Percentiles rank a stretch among this genome's conserved stretches.
Evolutionary conservation across 2,329 filamentous ascomycete species (phyloP).

Genomic region (Ceratocystis harringtonii): DNA sequence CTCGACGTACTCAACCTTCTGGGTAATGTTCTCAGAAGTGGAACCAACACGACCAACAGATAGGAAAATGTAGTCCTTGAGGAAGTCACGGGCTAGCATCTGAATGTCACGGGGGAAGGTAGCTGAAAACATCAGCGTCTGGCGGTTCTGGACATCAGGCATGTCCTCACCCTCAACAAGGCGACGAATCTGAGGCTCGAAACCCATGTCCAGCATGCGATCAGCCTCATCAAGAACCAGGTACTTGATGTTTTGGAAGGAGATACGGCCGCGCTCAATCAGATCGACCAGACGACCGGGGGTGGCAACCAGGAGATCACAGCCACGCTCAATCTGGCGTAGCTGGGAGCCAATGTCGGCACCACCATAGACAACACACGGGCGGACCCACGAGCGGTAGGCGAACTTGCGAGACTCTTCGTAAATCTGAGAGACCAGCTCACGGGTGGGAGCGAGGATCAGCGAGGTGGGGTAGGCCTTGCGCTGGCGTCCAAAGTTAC

Average conservation of each 20-base stretch:
- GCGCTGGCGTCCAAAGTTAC: constrained; percentile 78
- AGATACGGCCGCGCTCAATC: constrained; percentile 96
- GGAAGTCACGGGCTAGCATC: constrained; percentile 95
- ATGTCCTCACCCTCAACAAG: constrained; percentile 99
- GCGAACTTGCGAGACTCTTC: constrained; percentile 96
- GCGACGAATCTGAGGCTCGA: constrained; percentile 97
- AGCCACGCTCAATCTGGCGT: constrained; percentile 92
- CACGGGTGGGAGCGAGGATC: constrained; percentile 91
- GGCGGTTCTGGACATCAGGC: constrained; percentile 66
- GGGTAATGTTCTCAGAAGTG: constrained; percentile 99
- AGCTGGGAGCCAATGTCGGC: constrained; percentile 97
- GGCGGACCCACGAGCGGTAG: constrained; percentile 96
- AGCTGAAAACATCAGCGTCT: constrained; percentile 99
- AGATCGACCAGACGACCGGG: constrained; percentile 94
- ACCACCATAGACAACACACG: constrained; percentile 97
- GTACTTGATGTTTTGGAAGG: constrained; percentile 97
- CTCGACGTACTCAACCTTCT: constrained; percentile 96
- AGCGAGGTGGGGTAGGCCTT: constrained; percentile 95
- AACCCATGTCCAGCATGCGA: constrained; percentile 99
- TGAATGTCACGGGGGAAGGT: constrained; percentile 99
- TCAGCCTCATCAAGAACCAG: constrained; percentile 97
- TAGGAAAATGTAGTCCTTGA: constrained; percentile 98
- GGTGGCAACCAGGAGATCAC: constrained; percentile 91
- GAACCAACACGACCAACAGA: constrained; percentile 97
- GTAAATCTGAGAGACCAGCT: constrained; percentile 96